Conservation (phyloP, 805 yeast species). For the Debaryomyces maramus region DNA sequence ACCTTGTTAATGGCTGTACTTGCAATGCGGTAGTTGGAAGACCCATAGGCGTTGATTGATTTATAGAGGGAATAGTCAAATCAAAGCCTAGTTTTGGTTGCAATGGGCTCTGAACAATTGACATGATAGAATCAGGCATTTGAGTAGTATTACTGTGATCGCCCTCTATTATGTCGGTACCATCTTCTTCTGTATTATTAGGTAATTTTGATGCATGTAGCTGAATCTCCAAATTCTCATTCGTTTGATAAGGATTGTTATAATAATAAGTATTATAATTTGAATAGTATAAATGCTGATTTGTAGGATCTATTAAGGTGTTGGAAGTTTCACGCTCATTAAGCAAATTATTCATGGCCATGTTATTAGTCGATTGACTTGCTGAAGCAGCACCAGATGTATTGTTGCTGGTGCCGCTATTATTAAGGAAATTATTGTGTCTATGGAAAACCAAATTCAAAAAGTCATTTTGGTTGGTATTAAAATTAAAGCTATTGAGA, state of each 20-base stretch:
- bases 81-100: conserved; percentile 47
- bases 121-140: conserved; percentile 59
- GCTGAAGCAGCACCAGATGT: conserved; percentile 6
- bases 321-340: conserved; percentile 12
- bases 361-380: conserved; percentile 10
- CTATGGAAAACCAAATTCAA: conserved; percentile 55
- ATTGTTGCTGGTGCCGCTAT: conserved; percentile 7
- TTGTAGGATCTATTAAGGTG: conserved; percentile 30
- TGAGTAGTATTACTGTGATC: conserved; percentile 33
- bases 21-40: conserved; percentile 63
- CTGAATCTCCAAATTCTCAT: conserved; percentile 41
- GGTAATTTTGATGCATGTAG: conserved; percentile 38
- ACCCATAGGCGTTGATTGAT: conserved; percentile 19
- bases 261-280: conserved; percentile 40
- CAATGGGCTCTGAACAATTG: conserved; percentile 39
- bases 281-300: conserved; percentile 38
- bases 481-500: conserved; percentile 10
- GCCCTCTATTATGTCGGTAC: conserved; percentile 37
- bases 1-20: conserved; percentile 70
- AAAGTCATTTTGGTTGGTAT: conserved; percentile 44
- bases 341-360: conserved; percentile 18
- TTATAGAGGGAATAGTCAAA: conserved; percentile 27
- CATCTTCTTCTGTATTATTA: conserved; percentile 26
- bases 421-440: conserved; percentile 19
- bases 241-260: conserved; percentile 39